Base-by-base conservation (phyloP, 1,284 basidiomycete species). In the Pseudomicrostroma phylloplanum region DNA sequence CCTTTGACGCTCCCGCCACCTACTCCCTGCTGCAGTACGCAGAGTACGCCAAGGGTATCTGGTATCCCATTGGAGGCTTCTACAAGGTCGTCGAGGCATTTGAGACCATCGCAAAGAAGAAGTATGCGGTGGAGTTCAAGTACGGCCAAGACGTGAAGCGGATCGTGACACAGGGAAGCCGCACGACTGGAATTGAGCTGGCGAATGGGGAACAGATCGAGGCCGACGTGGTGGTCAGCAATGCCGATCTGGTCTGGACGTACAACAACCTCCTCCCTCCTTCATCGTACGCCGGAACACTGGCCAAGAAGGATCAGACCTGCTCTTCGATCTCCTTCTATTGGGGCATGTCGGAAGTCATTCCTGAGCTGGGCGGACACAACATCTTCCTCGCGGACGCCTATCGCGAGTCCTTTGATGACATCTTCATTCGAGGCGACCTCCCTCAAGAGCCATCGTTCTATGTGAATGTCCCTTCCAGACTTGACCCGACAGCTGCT, bases 301-400 rank as follows among this genome's bases (percentile, higher is more conserved):
- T 78, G 2, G 65, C 64, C 30, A 60, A 69, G 51, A 73, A 76
- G n/a, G 70, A 77, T 54, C 72, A 76, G 55, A 82, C 81, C 2
- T 84, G 83, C 72, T 83, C 82, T 4, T 81, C 80, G 6, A 83
- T 84, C 61, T 82, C 81, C 21, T 84, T 84, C 71, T 84, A 84
- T 74, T 84, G 83, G 83, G 81, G 81, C 0, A 80, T 83, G 71
- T 79, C 79, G 49, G 64, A 79, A 4, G 76, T 76, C 36, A 77
- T 84, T 1, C 78, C 80, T 4, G 74, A 80, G 26, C 72, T 84
- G 17, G 80, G 81, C 21, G 81, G 81, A 2, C 83, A 84, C 70
- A 84, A 83, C 69, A 69, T 70, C 63, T 74, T 70, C 65, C 69
- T 69, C 59, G 81, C 82, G 6, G 80, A 82, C 23, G 79, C 81